A percentile compares a stretch with the other conserved stretches of the same genome.
Conservation (phyloP, 2,329 filamentous ascomycete genomes). For the Diaporthe vaccinii region DNA sequence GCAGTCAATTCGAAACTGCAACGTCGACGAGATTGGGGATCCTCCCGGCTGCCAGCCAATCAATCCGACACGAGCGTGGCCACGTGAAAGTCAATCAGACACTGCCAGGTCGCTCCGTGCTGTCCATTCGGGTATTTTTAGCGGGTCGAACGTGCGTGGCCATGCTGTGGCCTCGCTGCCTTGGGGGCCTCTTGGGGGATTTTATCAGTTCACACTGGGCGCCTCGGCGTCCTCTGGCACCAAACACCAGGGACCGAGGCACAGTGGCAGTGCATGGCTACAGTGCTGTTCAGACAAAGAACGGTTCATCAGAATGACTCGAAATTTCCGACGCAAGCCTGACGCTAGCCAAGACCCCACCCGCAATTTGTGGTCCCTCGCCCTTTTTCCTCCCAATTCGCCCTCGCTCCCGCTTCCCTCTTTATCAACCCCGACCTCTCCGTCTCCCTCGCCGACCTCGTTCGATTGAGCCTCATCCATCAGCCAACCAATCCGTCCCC, state of each 20-base stretch:
- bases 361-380: slow-evolving; percentile 4
- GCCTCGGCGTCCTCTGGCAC: not conserved
- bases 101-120: not conserved
- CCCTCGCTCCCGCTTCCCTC: not conserved
- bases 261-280: not conserved
- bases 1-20: slow-evolving; percentile 24
- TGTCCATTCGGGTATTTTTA: slow-evolving; percentile 5
- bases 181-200: not conserved
- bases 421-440: slow-evolving; percentile 29
- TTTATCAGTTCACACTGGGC: not conserved
- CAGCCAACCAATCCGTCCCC: slow-evolving; percentile 15
- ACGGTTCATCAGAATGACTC: slow-evolving; percentile 24
- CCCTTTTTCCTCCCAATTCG: slow-evolving; percentile 3
- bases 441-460: slow-evolving; percentile 23
- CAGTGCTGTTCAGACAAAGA: slow-evolving; percentile 4
- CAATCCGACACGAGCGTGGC: slow-evolving; percentile 7
- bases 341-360: slow-evolving; percentile 30
- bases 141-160: slow-evolving; percentile 11
- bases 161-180: slow-evolving; percentile 5
- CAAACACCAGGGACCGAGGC: not conserved
- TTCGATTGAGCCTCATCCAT: slow-evolving; percentile 25
- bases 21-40: not conserved
- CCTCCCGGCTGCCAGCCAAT: slow-evolving; percentile 12
- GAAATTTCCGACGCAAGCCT: slow-evolving; percentile 30
- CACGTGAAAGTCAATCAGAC: slow-evolving; percentile 14